These are phyloP conservation scores for Heimioporus punctisporus DNA, from an alignment of 1,284 basidiomycete species.

Conservation along the genomic window DNA sequence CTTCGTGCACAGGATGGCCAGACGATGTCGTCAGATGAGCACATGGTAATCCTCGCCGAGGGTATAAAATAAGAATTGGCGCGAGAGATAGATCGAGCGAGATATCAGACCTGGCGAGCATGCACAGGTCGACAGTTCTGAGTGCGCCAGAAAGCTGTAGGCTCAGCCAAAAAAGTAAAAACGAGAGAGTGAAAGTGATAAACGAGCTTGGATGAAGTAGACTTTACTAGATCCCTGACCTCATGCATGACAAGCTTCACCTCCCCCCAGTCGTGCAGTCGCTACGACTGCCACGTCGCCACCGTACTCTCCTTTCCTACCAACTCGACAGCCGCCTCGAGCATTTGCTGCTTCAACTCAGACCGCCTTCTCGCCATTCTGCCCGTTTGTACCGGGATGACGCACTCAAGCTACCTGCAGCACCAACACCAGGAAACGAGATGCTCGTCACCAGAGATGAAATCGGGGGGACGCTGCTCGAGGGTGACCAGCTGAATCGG, in stretches of 20 bases:
- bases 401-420: slow-evolving; percentile 32
- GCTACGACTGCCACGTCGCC: slow-evolving; percentile 68
- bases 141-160: slow-evolving; percentile 67
- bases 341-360: slow-evolving; percentile 34
- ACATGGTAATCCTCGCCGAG: slow-evolving; percentile 82
- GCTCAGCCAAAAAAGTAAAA: background rate
- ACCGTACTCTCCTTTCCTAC: slow-evolving; percentile 53
- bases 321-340: slow-evolving; percentile 45
- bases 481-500: slow-evolving; percentile 55
- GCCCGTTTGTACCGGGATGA: slow-evolving; percentile 15
- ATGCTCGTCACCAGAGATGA: slow-evolving; percentile 43
- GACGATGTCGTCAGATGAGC: slow-evolving; percentile 66
- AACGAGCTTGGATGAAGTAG: slow-evolving; percentile 21
- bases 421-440: slow-evolving; percentile 45
- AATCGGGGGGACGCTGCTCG: slow-evolving; percentile 40
- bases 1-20: slow-evolving; percentile 61
- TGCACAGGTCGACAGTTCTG: slow-evolving; percentile 78
- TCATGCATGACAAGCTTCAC: slow-evolving; percentile 43
- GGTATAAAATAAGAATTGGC: slow-evolving; percentile 72
- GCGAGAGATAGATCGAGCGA: slow-evolving; percentile 58
- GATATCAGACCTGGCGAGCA: slow-evolving; percentile 62
- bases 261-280: slow-evolving; percentile 55
- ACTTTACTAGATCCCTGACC: slow-evolving; percentile 8
- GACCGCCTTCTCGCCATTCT: slow-evolving; percentile 27
- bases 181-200: no score